Base-by-base conservation (phyloP, 352 stramenopile genomes). In the Pythium phragmiticola region DNA sequence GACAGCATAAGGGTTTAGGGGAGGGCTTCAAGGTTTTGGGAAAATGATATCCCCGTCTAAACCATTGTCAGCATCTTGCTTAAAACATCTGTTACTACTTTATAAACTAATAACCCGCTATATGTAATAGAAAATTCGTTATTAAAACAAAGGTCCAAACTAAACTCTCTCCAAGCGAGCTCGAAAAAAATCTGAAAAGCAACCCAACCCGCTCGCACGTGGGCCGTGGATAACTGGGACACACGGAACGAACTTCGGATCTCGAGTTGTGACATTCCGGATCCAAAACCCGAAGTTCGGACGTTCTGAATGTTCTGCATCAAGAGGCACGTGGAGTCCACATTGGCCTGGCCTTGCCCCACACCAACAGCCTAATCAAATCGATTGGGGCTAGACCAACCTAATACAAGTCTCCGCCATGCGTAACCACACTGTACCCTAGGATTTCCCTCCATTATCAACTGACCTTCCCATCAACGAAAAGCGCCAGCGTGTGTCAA, bases 181-280 rank as follows among this genome's bases (percentile, higher is more conserved):
- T 64, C 57, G 57, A 64, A 64, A 64, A 43, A 64, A 64, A 64
- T 39, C 46, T 51, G 46, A 58, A 47, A 47, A 60, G 37, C 53
- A 54, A 60, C 53, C 53, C 53, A 26, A 60, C 53, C 53, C 53
- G 23, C 53, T 26, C 21, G 23, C 34, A 39, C 34, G 11, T 39
- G 26, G 26, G 26, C 26, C 26, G 26, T 30, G 26, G 26, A 30
- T 2, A 30, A 30, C 4, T 30, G 26, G 26, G 26, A 30, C 26
- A 30, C 26, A 30, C 26, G 26, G 26, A 30, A 30, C 26, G 26
- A 30, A 30, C 26, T 30, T 30, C 26, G 26, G 26, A 30, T 30
- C 26, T 30, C 26, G 26, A 3, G 26, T 3, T 30, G 26, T 30
- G 26, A 30, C 26, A 30, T 5, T 30, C 26, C 26, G 26, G 26